Conservation (phyloP, 192 early-diverging fungal genomes). For the Podila verticillata region DNA sequence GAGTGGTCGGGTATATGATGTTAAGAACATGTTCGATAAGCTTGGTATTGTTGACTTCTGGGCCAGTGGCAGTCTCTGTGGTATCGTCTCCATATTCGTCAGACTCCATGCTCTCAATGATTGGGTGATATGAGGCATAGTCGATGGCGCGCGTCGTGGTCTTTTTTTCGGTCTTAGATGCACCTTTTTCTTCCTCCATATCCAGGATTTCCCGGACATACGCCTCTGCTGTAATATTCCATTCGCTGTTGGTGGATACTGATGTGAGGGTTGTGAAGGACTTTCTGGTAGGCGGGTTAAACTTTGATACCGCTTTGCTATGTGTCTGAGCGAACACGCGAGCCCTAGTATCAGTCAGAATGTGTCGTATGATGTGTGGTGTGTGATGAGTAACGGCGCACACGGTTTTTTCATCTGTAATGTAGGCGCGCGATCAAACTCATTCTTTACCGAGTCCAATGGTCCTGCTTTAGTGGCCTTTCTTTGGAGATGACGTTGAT, state of each 20-base stretch:
- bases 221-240: conserved; percentile 35
- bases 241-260: conserved; percentile 24
- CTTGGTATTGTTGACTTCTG: conserved; percentile 9
- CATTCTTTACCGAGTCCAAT: conserved; percentile 31
- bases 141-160: not conserved
- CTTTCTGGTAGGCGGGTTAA: not conserved
- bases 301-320: not conserved
- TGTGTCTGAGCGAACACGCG: conserved; percentile 23
- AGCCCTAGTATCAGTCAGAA: not conserved
- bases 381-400: too few relatives aligned
- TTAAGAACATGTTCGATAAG: conserved; percentile 51
- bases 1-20: conserved; percentile 54
- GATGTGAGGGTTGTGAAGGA: conserved; percentile 19
- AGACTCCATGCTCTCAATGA: conserved; percentile 32
- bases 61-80: not conserved
- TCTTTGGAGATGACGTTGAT: conserved; percentile 45
- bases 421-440: too few relatives aligned
- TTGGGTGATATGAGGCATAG: conserved; percentile 26
- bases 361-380: too few relatives aligned
- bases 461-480: conserved; percentile 21
- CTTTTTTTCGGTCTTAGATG: not conserved
- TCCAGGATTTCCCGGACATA: conserved; percentile 32
- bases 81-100: not conserved
- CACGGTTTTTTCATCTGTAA: too few relatives aligned
- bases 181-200: conserved; percentile 1